phyloP scores from a whole-genome alignment of 2,329 filamentous ascomycete genomes.

The Alternaria gansuensis region DNA sequence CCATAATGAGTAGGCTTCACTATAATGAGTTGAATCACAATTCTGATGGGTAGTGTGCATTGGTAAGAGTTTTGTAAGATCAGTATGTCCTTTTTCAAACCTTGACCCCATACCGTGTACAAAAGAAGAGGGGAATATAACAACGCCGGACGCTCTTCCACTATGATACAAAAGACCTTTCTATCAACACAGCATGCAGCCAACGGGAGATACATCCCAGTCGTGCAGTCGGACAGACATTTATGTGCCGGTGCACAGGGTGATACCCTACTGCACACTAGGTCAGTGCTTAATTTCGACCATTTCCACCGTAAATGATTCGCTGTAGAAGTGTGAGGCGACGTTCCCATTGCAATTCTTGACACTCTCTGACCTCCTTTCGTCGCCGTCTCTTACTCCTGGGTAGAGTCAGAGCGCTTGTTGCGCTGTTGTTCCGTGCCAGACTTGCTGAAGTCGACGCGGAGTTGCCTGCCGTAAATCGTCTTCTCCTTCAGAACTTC shows the following conservation, averaged over 20 bases:
- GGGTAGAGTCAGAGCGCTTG: conserved; percentile 28
- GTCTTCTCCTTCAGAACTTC: conserved; percentile 64
- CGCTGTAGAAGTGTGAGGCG: conserved; percentile 1
- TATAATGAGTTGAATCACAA: neutral
- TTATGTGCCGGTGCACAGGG: too few relatives aligned
- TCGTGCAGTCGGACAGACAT: conserved; percentile 20
- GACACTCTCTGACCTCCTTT: neutral
- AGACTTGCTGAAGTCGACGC: conserved; percentile 68
- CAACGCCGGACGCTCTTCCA: conserved; percentile 42
- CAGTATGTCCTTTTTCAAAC: conserved; percentile 13
- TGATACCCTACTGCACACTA: too few relatives aligned
- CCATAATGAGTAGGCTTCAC: neutral
- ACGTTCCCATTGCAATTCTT: neutral
- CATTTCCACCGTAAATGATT: conserved; percentile 6
- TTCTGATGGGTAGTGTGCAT: neutral
- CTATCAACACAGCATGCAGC: conserved; percentile 38
- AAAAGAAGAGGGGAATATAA: conserved; percentile 35
- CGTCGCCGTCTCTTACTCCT: conserved; percentile 17
- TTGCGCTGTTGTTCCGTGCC: conserved; percentile 19
- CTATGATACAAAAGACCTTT: conserved; percentile 41
- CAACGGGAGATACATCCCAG: conserved; percentile 30
- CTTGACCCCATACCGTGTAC: conserved; percentile 25
- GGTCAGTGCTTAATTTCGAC: too few relatives aligned
- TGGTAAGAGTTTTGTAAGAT: conserved; percentile 19
- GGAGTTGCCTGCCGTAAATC: conserved; percentile 72